A percentile compares a stretch with the other conserved stretches of the same genome.
Conservation (phyloP, 371 early-diverging fungal genomes). For the Batrachochytrium dendrobatidis region DNA sequence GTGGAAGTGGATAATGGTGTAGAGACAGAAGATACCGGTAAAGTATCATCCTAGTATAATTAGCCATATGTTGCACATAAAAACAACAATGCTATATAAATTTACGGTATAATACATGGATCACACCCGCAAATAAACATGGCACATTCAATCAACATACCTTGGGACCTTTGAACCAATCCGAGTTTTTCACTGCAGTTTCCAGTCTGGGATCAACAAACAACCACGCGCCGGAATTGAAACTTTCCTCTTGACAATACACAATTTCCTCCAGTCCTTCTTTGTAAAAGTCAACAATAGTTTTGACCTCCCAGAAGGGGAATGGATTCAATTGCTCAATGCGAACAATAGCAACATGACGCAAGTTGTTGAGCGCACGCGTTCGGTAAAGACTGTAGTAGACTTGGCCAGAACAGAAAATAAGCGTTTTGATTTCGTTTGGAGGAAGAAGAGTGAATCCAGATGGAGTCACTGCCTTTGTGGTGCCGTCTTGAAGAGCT, state of each 20-base stretch:
- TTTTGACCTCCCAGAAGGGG: slow-evolving; percentile 86
- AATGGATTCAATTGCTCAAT: slow-evolving; percentile 93
- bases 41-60: too few relatives aligned
- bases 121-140: neutral
- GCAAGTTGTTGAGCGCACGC: slow-evolving; percentile 74
- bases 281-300: slow-evolving; percentile 75
- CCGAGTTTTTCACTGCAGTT: slow-evolving; percentile 66
- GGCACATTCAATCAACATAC: slow-evolving; percentile 11
- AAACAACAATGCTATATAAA: neutral
- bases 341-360: slow-evolving; percentile 85
- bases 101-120: neutral
- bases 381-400: slow-evolving; percentile 87
- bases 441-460: slow-evolving; percentile 35
- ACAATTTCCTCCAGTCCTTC: slow-evolving; percentile 74
- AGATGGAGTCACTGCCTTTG: slow-evolving; percentile 22
- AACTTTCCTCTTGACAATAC: slow-evolving; percentile 94
- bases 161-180: slow-evolving; percentile 35
- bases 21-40: too few relatives aligned
- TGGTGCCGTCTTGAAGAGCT: slow-evolving; percentile 1
- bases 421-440: slow-evolving; percentile 70
- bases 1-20: too few relatives aligned
- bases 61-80: too few relatives aligned
- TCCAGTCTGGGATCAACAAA: slow-evolving; percentile 82
- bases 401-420: slow-evolving; percentile 93
- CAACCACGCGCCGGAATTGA: slow-evolving; percentile 88